Conservation (phyloP, 2,329 filamentous ascomycete species). For the Phialophora chinensis region DNA sequence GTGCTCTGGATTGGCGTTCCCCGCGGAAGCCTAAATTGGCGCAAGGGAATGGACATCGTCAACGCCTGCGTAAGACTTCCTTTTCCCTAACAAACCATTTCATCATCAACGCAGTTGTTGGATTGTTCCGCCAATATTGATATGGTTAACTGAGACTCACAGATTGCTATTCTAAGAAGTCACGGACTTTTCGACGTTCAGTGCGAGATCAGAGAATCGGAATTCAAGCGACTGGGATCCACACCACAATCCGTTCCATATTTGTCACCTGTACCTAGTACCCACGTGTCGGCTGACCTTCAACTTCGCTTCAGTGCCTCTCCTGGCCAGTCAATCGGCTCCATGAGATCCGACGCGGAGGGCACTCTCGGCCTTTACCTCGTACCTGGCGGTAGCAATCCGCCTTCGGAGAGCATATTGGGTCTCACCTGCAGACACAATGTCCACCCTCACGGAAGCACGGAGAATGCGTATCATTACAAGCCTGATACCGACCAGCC, state of each 20-base stretch:
- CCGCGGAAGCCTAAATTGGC: slow-evolving; percentile 1
- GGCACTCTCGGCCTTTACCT: slow-evolving; percentile 15
- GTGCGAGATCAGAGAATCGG: neutral
- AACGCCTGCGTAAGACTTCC: slow-evolving; percentile 16
- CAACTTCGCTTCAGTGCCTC: slow-evolving; percentile 7
- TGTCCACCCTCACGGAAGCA: neutral
- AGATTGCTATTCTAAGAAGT: neutral
- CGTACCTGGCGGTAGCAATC: slow-evolving; percentile 12
- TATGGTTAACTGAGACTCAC: neutral
- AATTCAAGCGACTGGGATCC: neutral
- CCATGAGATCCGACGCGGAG: neutral
- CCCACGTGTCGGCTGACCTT: neutral
- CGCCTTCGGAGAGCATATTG: slow-evolving; percentile 6
- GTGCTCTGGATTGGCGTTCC: slow-evolving; percentile 17
- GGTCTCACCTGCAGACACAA: slow-evolving; percentile 14
- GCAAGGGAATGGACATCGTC: slow-evolving; percentile 9
- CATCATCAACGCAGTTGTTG: neutral
- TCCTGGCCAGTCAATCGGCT: slow-evolving; percentile 14
- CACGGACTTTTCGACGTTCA: neutral
- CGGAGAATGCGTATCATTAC: neutral
- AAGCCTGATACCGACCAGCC: neutral
- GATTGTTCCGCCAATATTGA: neutral
- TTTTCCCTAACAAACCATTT: neutral
- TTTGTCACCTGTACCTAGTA: neutral
- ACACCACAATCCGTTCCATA: neutral